Evolutionary conservation across 1,139 yeast genomes (phyloP).

Genomic region (Saccharomycopsis phalli): DNA sequence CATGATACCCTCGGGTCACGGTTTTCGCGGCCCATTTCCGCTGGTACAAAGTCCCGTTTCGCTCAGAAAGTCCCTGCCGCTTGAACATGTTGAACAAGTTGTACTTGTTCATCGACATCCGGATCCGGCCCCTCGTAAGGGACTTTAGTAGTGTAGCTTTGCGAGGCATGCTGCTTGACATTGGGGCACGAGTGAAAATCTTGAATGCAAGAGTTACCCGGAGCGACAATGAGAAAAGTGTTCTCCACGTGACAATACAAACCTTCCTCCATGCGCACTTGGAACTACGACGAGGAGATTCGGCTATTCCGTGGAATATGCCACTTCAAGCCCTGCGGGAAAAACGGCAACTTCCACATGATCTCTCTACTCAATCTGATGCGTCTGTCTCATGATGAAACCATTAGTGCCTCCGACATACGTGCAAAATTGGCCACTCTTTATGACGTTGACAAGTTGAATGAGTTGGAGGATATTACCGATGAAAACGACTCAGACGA

Average conservation of each 20-base stretch:
- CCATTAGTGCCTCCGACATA: constrained; percentile 40
- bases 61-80: constrained; percentile 45
- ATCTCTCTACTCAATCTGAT: constrained; percentile 42
- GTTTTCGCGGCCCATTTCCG: constrained; percentile 89
- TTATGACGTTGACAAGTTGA: constrained; percentile 50
- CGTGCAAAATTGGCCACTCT: constrained; percentile 47
- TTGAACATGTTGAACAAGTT: constrained; percentile 81
- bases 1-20: constrained; percentile 92
- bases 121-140: constrained; percentile 62
- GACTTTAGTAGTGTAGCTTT: constrained; percentile 50
- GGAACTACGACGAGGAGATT: constrained; percentile 64
- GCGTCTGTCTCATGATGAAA: constrained; percentile 28
- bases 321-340: constrained; percentile 55
- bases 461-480: constrained; percentile 38
- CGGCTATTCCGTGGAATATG: constrained; percentile 57
- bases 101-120: constrained; percentile 88
- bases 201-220: background rate
- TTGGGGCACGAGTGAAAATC: background rate
- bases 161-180: constrained; percentile 43
- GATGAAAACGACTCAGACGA: constrained; percentile 13
- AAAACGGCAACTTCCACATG: constrained; percentile 52
- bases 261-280: constrained; percentile 22
- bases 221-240: background rate
- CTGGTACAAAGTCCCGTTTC: constrained; percentile 63
- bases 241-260: background rate